These are phyloP conservation scores for Hypoxylon sp. DNA, from an alignment of 2,329 filamentous ascomycete genomes.

Conservation along the genomic window DNA sequence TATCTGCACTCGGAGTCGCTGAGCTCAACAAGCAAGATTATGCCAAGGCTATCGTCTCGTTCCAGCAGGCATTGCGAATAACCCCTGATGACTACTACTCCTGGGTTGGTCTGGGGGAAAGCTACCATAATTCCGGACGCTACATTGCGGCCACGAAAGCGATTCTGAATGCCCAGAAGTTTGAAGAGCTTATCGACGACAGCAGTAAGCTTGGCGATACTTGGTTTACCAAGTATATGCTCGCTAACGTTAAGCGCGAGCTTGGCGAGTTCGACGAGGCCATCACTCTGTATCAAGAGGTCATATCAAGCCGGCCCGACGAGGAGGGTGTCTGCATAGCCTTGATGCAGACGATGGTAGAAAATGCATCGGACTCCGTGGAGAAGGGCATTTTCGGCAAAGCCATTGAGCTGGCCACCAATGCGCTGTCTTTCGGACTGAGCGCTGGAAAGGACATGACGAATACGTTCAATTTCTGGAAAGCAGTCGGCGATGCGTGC, in stretches of 20 bases:
- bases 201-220: conserved; percentile 69
- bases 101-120: conserved; percentile 96
- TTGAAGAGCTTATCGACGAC: conserved; percentile 69
- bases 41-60: conserved; percentile 85
- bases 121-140: conserved; percentile 91
- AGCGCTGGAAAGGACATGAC: conserved; percentile 66
- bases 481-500: conserved; percentile 86
- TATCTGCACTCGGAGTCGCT: conserved; percentile 89
- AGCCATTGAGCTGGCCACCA: conserved; percentile 72
- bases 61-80: conserved; percentile 86
- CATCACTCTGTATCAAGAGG: conserved; percentile 76
- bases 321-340: conserved; percentile 91
- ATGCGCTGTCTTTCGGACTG: conserved; percentile 73
- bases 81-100: conserved; percentile 90
- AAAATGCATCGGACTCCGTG: conserved; percentile 78
- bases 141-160: conserved; percentile 95
- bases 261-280: conserved; percentile 89
- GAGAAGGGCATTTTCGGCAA: conserved; percentile 89
- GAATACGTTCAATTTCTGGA: conserved; percentile 94
- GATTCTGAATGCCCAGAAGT: conserved; percentile 81
- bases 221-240: conserved; percentile 97
- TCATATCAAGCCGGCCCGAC: conserved; percentile 70
- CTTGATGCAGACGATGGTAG: conserved; percentile 85
- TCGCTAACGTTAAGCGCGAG: conserved; percentile 92
- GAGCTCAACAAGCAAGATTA: conserved; percentile 96